Evolutionary conservation across 208 protist species (phyloP).

Genomic region (Trypanosoma cruzi): DNA sequence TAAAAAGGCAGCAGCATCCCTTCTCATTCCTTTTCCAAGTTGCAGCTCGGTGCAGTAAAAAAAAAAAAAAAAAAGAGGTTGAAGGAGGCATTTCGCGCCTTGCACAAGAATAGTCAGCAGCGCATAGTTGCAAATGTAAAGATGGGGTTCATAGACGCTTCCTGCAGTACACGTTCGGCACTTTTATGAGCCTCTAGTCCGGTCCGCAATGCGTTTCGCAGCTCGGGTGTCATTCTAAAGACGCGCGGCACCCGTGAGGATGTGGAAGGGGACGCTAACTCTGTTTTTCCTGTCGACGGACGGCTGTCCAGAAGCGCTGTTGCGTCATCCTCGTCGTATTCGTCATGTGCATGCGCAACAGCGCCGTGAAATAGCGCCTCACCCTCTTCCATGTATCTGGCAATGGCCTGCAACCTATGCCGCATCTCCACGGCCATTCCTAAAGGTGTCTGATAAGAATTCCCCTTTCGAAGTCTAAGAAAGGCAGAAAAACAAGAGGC

Average conservation of each 20-base stretch:
- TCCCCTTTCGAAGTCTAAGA: background rate
- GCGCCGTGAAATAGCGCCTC: conserved; percentile 11
- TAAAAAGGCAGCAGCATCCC: background rate
- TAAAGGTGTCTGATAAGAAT: background rate
- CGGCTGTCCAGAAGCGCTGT: background rate
- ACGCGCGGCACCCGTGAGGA: background rate
- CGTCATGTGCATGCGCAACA: background rate
- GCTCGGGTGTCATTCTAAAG: background rate
- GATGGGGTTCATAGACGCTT: conserved; percentile 6
- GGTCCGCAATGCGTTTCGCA: background rate
- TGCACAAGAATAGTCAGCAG: background rate
- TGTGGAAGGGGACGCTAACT: background rate
- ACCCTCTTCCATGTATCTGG: conserved; percentile 14
- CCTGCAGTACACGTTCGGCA: background rate
- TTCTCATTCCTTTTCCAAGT: background rate
- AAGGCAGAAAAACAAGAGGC: too few species aligned
- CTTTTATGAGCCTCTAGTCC: conserved; percentile 9
- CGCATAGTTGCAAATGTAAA: conserved; percentile 19
- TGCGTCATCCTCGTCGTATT: too few species aligned
- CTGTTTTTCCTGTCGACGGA: background rate
- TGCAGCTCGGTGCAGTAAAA: background rate
- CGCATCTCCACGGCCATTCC: conserved; percentile 6
- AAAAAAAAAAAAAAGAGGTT: background rate
- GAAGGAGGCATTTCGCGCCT: background rate
- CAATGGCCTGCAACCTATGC: background rate